Evolutionary conservation across 768 basidiomycete genomes (phyloP).

Genomic region (Porpolomopsis calyptriformis): DNA sequence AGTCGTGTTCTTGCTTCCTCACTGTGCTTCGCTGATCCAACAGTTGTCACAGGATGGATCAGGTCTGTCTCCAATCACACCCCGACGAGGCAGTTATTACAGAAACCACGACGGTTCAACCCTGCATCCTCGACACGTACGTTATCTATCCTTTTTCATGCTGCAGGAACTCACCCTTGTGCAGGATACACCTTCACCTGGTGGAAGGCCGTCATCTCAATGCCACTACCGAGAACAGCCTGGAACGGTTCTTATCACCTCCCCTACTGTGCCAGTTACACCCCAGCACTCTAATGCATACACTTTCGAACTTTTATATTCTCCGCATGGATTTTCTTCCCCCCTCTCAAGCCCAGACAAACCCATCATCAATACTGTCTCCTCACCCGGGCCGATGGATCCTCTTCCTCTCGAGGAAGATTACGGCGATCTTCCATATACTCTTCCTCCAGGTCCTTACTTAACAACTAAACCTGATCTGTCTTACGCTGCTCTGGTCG

Average conservation of each 20-base stretch:
- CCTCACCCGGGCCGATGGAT: conserved; percentile 74
- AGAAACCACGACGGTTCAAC: conserved; percentile 37
- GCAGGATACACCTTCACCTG: background rate
- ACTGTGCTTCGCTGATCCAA: conserved; percentile 10
- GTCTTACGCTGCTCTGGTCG: conserved; percentile 93
- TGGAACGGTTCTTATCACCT: background rate
- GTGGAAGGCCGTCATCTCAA: conserved; percentile 35
- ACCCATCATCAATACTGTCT: conserved; percentile 60
- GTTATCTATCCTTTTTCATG: background rate
- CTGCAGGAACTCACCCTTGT: background rate
- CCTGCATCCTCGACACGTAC: conserved; percentile 22
- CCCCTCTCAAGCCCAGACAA: conserved; percentile 55
- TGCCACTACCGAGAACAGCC: background rate
- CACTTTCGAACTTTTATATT: conserved; percentile 52
- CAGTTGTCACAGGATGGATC: conserved; percentile 13
- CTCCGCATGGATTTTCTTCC: conserved; percentile 39
- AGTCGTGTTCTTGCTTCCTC: conserved; percentile 16
- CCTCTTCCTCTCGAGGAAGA: conserved; percentile 54
- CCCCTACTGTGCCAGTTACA: conserved; percentile 34
- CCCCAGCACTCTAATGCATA: conserved; percentile 38
- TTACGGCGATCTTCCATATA: conserved; percentile 59
- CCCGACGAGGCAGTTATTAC: conserved; percentile 53
- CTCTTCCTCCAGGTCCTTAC: conserved; percentile 77
- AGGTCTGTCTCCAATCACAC: conserved; percentile 35
- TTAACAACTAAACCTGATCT: conserved; percentile 69